Percentiles rank a stretch among this genome's conserved stretches.
Conservation (phyloP, 257 asterid species). For the Capsicum chinense region DNA sequence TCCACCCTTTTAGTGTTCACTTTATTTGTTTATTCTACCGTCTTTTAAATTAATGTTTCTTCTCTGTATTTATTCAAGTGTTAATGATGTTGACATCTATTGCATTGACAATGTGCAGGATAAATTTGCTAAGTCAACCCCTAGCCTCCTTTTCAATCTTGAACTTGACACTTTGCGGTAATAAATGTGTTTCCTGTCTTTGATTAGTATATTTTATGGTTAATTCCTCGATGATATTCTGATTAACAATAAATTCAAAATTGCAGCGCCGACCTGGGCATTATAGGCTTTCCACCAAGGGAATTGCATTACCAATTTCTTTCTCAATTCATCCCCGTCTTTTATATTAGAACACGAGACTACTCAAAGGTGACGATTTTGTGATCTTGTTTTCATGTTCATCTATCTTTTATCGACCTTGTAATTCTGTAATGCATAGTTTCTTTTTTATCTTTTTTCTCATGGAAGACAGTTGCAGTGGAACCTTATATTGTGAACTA, state of each 20-base stretch:
- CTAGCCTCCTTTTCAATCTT: constrained; percentile 88
- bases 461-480: constrained; percentile 93
- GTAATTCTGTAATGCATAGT: constrained; percentile 39
- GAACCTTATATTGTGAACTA: constrained; percentile 93
- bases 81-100: constrained; percentile 17
- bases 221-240: constrained; percentile 20
- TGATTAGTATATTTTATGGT: neutral
- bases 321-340: constrained; percentile 78
- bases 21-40: neutral
- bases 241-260: constrained; percentile 27
- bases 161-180: constrained; percentile 96
- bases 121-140: constrained; percentile 67
- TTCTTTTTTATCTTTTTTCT: constrained; percentile 28
- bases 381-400: constrained; percentile 29
- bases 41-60: neutral
- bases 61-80: neutral
- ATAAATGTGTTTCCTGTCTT: constrained; percentile 28
- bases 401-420: constrained; percentile 17
- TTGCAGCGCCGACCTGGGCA: constrained; percentile 96
- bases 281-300: constrained; percentile 83
- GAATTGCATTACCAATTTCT: constrained; percentile 87
- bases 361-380: constrained; percentile 76
- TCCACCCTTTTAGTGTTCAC: neutral
- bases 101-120: constrained; percentile 57
- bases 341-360: constrained; percentile 89